These are phyloP conservation scores for Eucalyptus coolabah DNA, from an alignment of 345 rosid genomes.

Conservation along the genomic window DNA sequence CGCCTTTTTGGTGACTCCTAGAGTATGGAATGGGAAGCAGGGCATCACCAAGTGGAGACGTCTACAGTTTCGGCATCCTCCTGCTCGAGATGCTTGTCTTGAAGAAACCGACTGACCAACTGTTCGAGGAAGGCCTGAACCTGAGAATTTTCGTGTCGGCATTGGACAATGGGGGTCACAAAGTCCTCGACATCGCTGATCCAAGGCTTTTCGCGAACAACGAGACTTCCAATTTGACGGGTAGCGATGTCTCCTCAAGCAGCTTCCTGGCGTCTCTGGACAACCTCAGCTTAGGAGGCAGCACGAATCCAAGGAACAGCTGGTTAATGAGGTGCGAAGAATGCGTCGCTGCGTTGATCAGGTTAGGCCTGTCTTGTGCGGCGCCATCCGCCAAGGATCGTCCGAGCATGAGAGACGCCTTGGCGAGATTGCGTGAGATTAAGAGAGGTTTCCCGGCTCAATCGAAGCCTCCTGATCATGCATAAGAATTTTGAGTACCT, in stretches of 20 bases:
- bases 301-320: neutral
- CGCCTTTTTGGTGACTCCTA: neutral
- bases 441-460: neutral
- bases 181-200: neutral
- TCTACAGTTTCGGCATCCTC: conserved; percentile 6
- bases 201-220: neutral
- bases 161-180: neutral
- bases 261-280: neutral
- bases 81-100: neutral
- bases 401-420: neutral
- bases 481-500: neutral
- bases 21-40: conserved; percentile 2
- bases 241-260: neutral
- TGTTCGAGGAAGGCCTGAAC: conserved; percentile 2
- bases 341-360: neutral
- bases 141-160: neutral
- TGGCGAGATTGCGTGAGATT: neutral
- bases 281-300: neutral
- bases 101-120: neutral
- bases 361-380: conserved; percentile 5
- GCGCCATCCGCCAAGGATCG: neutral
- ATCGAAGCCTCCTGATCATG: neutral
- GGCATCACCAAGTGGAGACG: conserved; percentile 5
- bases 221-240: neutral
- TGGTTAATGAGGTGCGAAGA: neutral